A percentile compares a stretch with the other conserved stretches of the same genome.
Evolutionary conservation across 1,284 basidiomycete genomes (phyloP).

Genomic region (Kalmanozyma brasiliensis): DNA sequence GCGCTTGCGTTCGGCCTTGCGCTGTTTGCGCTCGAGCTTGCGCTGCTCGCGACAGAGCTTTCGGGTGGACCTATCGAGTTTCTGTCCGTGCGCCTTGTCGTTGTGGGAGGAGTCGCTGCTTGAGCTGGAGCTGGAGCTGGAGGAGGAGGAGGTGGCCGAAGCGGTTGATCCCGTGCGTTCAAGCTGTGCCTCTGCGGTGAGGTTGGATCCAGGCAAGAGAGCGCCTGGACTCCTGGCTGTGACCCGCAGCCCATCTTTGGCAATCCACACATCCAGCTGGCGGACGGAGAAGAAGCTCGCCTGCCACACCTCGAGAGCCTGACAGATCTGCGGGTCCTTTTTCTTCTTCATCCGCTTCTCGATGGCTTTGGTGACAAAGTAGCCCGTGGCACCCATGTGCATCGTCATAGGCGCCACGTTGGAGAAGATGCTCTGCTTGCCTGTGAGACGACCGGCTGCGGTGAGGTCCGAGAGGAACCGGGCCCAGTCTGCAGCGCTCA

Average conservation of each 20-base stretch:
- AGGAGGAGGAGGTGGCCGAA: constrained; percentile 1
- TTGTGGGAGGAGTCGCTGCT: constrained; percentile 15
- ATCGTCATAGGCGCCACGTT: constrained; percentile 24
- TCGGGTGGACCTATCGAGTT: too few species aligned
- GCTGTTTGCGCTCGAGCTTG: constrained; percentile 61
- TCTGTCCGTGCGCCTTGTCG: constrained; percentile 72
- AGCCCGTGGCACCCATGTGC: constrained; percentile 29
- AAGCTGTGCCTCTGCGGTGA: neutral
- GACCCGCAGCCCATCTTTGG: constrained; percentile 12
- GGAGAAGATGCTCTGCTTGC: constrained; percentile 17
- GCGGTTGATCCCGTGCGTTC: neutral
- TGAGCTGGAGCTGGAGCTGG: constrained; percentile 8
- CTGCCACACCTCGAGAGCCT: constrained; percentile 30
- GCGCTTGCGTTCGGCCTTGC: constrained; percentile 61
- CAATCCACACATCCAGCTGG: constrained; percentile 36
- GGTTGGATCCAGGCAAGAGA: neutral
- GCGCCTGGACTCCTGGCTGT: constrained; percentile 19
- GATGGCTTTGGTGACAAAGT: constrained; percentile 36
- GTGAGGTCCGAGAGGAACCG: constrained; percentile 29
- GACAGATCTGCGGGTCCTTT: constrained; percentile 24
- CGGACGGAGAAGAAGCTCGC: constrained; percentile 22
- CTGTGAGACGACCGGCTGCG: constrained; percentile 20
- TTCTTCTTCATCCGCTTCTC: constrained; percentile 29
- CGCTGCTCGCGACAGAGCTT: constrained; percentile 70
- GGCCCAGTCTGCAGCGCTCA: constrained; percentile 33